Conservation (phyloP, 257 asterid genomes). For the Primulina huaijiensis region DNA sequence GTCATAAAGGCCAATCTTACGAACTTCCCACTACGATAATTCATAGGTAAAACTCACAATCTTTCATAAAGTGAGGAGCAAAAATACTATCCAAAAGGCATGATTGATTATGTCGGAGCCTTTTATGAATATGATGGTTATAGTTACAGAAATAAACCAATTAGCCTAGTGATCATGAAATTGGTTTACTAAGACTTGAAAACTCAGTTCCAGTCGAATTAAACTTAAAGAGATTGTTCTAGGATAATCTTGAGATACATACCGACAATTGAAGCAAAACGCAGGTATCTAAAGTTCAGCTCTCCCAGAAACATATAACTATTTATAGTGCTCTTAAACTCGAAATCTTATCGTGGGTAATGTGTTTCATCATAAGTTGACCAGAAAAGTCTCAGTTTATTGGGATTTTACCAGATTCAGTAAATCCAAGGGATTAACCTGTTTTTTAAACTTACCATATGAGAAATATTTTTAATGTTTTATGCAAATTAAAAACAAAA, state of each 20-base stretch:
- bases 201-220: too few relatives aligned
- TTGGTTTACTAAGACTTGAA: too few relatives aligned
- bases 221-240: too few relatives aligned
- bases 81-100: constrained; percentile 12
- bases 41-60: constrained; percentile 23
- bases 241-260: too few relatives aligned
- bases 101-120: constrained; percentile 21
- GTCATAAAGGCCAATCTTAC: constrained; percentile 3
- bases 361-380: too few relatives aligned
- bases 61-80: neutral
- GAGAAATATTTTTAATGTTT: neutral
- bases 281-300: too few relatives aligned
- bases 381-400: neutral
- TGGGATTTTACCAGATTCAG: neutral
- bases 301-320: too few relatives aligned
- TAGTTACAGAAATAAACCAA: too few relatives aligned
- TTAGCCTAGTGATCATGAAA: too few relatives aligned
- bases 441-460: neutral
- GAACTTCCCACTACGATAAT: constrained; percentile 14
- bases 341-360: too few relatives aligned
- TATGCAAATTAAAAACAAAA: neutral
- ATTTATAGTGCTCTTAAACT: too few relatives aligned
- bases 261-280: too few relatives aligned
- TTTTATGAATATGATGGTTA: neutral
- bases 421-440: neutral